Evolutionary conservation across 768 basidiomycete genomes (phyloP).

Genomic region (Kwoniella bestiolae): DNA sequence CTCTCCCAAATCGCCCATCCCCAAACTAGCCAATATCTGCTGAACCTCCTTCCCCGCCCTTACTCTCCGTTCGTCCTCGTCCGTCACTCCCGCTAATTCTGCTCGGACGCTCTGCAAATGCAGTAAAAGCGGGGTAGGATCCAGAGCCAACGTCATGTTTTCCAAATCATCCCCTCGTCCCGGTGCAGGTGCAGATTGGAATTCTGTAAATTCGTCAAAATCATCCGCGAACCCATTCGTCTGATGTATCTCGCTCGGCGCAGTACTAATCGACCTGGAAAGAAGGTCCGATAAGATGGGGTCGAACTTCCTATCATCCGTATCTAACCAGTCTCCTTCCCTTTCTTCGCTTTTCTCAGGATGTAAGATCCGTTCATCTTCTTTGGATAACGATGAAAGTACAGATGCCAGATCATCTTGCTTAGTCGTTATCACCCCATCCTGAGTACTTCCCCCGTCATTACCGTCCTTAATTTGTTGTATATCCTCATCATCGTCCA

Average conservation of each 20-base stretch:
- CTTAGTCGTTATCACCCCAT: neutral
- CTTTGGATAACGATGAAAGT: neutral
- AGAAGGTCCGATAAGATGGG: conserved; percentile 12
- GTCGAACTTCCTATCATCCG: conserved; percentile 25
- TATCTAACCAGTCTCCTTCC: conserved; percentile 21
- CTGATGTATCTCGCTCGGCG: neutral
- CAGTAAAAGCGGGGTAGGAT: conserved; percentile 49
- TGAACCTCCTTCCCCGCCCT: conserved; percentile 46
- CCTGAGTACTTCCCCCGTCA: neutral
- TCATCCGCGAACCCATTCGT: conserved; percentile 41
- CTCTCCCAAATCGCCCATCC: conserved; percentile 22
- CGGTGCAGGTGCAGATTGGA: conserved; percentile 34
- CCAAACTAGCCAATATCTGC: conserved; percentile 35
- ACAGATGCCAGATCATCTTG: neutral
- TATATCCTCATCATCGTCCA: conserved; percentile 32
- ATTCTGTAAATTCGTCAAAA: conserved; percentile 40
- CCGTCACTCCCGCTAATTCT: conserved; percentile 36
- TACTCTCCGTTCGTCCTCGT: conserved; percentile 44
- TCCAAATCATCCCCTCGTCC: neutral
- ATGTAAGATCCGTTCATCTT: neutral
- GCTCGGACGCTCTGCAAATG: conserved; percentile 46
- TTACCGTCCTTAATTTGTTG: neutral
- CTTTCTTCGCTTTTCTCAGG: neutral
- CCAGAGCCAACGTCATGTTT: conserved; percentile 27
- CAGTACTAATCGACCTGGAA: neutral